These are phyloP conservation scores for Brasilioporus rufonigricans DNA, from an alignment of 768 basidiomycete species.

Conservation along the genomic window DNA sequence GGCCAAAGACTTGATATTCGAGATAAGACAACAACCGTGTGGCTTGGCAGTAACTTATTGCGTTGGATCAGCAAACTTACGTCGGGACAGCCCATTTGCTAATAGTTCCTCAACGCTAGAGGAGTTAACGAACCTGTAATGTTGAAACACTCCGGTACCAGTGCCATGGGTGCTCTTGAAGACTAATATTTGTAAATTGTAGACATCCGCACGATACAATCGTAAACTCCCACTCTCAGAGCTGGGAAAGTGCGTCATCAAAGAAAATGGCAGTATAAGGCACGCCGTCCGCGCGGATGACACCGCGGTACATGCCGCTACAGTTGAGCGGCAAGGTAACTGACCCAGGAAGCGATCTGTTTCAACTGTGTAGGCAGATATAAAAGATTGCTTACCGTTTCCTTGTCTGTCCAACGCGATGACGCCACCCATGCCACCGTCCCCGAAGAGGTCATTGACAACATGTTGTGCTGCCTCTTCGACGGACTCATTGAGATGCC, in stretches of 20 bases:
- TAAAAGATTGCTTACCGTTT: slow-evolving; percentile 48
- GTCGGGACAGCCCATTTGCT: too few relatives aligned
- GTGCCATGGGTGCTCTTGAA: neutral
- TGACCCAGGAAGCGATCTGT: slow-evolving; percentile 23
- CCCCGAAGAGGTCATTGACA: slow-evolving; percentile 53
- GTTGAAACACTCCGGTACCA: neutral
- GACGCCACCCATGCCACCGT: slow-evolving; percentile 71
- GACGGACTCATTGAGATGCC: slow-evolving; percentile 56
- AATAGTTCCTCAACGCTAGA: too few relatives aligned
- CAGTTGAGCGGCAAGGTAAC: slow-evolving; percentile 76
- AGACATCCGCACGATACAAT: neutral
- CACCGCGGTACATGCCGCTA: slow-evolving; percentile 79
- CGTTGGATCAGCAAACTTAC: too few relatives aligned
- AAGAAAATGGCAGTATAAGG: slow-evolving; percentile 75
- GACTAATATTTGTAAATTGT: neutral
- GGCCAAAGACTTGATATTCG: too few relatives aligned
- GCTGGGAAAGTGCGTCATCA: slow-evolving; percentile 51
- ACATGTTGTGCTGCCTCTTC: slow-evolving; percentile 51
- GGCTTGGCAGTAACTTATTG: too few relatives aligned
- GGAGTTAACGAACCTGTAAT: neutral
- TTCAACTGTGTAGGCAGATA: neutral
- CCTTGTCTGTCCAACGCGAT: slow-evolving; percentile 70
- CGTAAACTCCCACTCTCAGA: slow-evolving; percentile 1
- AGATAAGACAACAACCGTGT: too few relatives aligned
- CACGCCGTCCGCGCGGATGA: slow-evolving; percentile 65